These are phyloP conservation scores for Tricholoma flavovirens DNA, from an alignment of 768 basidiomycete genomes.

Conservation along the genomic window DNA sequence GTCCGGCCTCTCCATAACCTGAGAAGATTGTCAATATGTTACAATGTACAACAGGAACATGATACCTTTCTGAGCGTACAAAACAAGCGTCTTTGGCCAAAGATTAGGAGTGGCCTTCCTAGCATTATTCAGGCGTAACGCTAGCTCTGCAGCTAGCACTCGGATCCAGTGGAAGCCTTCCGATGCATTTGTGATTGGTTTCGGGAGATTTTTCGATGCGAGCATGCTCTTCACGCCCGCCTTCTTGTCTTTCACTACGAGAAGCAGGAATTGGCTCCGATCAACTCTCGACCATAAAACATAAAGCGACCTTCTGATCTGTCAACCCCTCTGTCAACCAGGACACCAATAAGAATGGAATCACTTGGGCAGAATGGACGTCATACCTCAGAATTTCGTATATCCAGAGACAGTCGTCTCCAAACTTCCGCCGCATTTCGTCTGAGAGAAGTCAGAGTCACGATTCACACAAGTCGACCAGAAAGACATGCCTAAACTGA, in stretches of 20 bases:
- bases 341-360: background rate
- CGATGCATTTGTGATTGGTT: constrained; percentile 62
- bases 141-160: constrained; percentile 86
- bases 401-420: constrained; percentile 84
- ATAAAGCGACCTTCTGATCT: constrained; percentile 65
- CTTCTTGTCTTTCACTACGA: constrained; percentile 83
- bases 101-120: constrained; percentile 63
- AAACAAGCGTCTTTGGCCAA: constrained; percentile 90
- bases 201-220: constrained; percentile 90
- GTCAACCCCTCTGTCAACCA: constrained; percentile 67
- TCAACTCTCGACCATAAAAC: background rate
- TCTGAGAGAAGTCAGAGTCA: constrained; percentile 33
- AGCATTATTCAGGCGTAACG: constrained; percentile 78
- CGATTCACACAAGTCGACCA: background rate
- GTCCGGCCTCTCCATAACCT: constrained; percentile 56
- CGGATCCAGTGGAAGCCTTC: constrained; percentile 90
- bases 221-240: constrained; percentile 88
- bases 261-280: constrained; percentile 3
- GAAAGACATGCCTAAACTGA: constrained; percentile 46
- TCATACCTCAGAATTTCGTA: constrained; percentile 82
- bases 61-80: constrained; percentile 71
- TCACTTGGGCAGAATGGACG: background rate
- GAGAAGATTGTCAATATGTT: constrained; percentile 1
- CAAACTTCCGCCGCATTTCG: constrained; percentile 76
- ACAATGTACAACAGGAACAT: background rate